These are phyloP conservation scores for Aspergillus diversus DNA, from an alignment of 495 filamentous ascomycete species.

Conservation along the genomic window DNA sequence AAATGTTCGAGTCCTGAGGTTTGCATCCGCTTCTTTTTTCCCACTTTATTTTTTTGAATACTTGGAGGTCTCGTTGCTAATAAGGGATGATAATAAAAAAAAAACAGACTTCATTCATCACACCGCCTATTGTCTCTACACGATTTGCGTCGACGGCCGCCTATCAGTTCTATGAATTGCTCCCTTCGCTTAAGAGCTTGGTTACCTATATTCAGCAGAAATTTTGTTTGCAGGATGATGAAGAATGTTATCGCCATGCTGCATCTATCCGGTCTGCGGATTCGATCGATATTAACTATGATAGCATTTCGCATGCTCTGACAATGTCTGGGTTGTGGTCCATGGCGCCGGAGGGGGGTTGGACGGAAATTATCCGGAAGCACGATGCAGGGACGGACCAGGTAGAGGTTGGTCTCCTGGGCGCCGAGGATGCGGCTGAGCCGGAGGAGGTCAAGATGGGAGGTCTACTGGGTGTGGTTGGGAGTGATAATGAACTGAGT, in stretches of 20 bases:
- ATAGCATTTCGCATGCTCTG: conserved; percentile 67
- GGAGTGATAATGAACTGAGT: conserved; percentile 71
- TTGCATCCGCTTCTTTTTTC: conserved; percentile 14
- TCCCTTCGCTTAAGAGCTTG: conserved; percentile 60
- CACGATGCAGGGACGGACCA: conserved; percentile 40
- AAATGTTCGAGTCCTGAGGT: conserved; percentile 58
- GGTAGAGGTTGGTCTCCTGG: conserved; percentile 84
- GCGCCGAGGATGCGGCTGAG: conserved; percentile 64
- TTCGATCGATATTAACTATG: conserved; percentile 78
- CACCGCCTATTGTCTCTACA: conserved; percentile 60
- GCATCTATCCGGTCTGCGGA: conserved; percentile 52
- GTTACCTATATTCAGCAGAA: conserved; percentile 58
- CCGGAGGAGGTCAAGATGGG: conserved; percentile 74
- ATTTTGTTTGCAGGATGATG: conserved; percentile 52
- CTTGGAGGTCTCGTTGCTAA: neutral
- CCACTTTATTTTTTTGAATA: neutral
- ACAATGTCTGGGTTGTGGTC: conserved; percentile 66
- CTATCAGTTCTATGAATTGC: conserved; percentile 68
- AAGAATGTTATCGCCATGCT: conserved; percentile 42
- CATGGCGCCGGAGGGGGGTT: conserved; percentile 43
- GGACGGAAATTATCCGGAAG: conserved; percentile 54
- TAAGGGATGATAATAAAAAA: neutral
- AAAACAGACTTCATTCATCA: conserved; percentile 72
- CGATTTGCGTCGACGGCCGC: conserved; percentile 67
- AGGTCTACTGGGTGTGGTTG: conserved; percentile 79